Percentiles rank a stretch among this genome's conserved stretches.
Evolutionary conservation across 352 stramenopile species (phyloP).

Genomic region (Pythium biforme): DNA sequence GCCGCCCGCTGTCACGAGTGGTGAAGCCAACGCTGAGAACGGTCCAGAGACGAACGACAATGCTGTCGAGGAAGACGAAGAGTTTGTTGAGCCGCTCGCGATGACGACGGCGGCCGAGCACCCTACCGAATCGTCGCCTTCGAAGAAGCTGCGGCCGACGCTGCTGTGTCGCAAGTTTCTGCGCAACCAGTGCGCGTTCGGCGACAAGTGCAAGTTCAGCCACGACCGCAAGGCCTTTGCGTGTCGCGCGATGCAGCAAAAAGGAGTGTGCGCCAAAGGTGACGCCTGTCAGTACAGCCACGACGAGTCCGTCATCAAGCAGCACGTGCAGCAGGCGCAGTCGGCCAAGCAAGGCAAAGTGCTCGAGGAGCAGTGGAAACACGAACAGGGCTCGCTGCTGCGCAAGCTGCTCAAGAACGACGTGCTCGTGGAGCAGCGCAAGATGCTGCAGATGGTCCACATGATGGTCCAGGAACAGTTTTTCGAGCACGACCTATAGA

Average conservation of each 20-base stretch:
- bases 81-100: conserved; percentile 14
- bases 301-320: conserved; percentile 35
- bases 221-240: conserved; percentile 61
- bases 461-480: conserved; percentile 59
- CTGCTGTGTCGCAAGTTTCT: conserved; percentile 69
- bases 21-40: background rate
- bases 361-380: conserved; percentile 61
- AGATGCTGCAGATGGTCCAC: conserved; percentile 78
- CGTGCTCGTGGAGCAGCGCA: conserved; percentile 60
- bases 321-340: conserved; percentile 30
- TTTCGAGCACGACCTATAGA: conserved; percentile 29
- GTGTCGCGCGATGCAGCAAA: conserved; percentile 57
- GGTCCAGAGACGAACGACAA: conserved; percentile 26
- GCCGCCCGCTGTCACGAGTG: background rate
- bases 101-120: background rate
- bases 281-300: conserved; percentile 65
- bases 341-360: conserved; percentile 39
- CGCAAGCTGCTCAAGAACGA: conserved; percentile 76
- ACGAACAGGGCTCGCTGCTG: conserved; percentile 64
- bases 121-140: conserved; percentile 18
- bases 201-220: conserved; percentile 65
- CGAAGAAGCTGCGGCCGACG: conserved; percentile 47
- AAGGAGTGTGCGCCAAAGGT: conserved; percentile 54
- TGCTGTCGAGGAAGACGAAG: conserved; percentile 27
- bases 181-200: conserved; percentile 58